phyloP scores from a whole-genome alignment of 2,329 filamentous ascomycete species.

The Penicillium occitanis region DNA sequence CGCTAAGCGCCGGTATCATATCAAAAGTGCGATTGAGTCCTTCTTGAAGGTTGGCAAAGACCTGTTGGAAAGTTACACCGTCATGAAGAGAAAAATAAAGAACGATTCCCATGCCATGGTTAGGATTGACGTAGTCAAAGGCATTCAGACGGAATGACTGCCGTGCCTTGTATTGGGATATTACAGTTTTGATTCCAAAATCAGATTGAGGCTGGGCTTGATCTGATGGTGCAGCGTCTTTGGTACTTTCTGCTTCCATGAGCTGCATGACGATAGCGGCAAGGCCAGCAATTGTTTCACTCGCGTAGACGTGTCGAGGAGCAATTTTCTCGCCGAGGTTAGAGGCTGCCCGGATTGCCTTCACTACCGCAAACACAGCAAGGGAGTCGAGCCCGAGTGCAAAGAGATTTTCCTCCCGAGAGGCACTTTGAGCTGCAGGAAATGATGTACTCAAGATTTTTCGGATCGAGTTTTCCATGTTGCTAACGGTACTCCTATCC shows the following conservation, averaged over 20 bases:
- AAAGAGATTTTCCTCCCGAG: neutral
- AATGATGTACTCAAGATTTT: neutral
- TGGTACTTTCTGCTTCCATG: neutral
- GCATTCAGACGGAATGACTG: conserved; percentile 14
- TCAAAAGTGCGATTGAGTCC: conserved; percentile 17
- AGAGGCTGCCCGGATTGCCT: conserved; percentile 1
- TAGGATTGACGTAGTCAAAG: conserved; percentile 14
- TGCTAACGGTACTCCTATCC: neutral
- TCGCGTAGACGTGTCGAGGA: conserved; percentile 14
- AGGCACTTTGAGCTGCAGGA: neutral
- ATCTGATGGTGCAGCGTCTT: neutral
- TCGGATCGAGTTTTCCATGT: conserved; percentile 2
- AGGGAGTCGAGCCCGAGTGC: conserved; percentile 13
- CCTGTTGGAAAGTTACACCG: neutral
- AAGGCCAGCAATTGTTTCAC: conserved; percentile 5
- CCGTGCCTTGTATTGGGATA: conserved; percentile 1
- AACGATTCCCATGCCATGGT: conserved; percentile 16
- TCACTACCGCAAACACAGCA: conserved; percentile 5
- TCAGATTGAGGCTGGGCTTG: neutral
- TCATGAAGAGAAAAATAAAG: conserved; percentile 14
- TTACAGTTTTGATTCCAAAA: neutral
- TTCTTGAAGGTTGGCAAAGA: conserved; percentile 13
- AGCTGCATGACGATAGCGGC: neutral
- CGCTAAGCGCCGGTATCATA: conserved; percentile 14
- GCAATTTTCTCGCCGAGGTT: neutral